These are phyloP conservation scores for Skeletonema menzelii DNA, from an alignment of 108 stramenopile species.

Conservation along the genomic window DNA sequence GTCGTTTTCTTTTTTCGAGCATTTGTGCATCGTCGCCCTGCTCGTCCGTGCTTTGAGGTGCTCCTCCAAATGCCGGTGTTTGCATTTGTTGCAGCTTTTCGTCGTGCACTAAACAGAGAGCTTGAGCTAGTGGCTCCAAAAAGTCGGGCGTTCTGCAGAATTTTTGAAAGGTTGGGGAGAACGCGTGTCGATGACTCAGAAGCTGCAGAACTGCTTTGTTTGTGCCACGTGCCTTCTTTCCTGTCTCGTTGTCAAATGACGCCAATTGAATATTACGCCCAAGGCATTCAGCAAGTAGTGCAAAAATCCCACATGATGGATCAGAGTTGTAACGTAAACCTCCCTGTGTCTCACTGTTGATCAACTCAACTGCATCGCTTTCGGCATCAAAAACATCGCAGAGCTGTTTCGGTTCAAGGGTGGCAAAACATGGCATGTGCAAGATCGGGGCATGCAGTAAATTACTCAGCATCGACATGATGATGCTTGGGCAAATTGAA, in stretches of 20 bases:
- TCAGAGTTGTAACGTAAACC: slow-evolving; percentile 46
- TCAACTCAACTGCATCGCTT: slow-evolving; percentile 51
- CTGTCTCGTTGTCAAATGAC: slow-evolving; percentile 63
- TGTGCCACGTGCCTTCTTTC: slow-evolving; percentile 69
- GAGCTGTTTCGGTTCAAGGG: slow-evolving; percentile 71
- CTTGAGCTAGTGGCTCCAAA: slow-evolving; percentile 82
- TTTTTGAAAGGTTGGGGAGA: slow-evolving; percentile 77
- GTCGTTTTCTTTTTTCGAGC: background rate
- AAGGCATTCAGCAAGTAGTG: slow-evolving; percentile 82
- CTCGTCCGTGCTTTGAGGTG: slow-evolving; percentile 4
- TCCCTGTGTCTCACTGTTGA: slow-evolving; percentile 28
- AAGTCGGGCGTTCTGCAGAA: slow-evolving; percentile 79
- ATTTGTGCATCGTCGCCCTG: slow-evolving; percentile 5
- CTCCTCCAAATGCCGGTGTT: slow-evolving; percentile 10
- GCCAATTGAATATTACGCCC: slow-evolving; percentile 88
- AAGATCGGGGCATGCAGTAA: slow-evolving; percentile 81
- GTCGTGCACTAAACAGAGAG: slow-evolving; percentile 75
- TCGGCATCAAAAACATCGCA: slow-evolving; percentile 84
- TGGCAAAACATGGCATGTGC: slow-evolving; percentile 73
- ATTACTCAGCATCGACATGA: slow-evolving; percentile 79
- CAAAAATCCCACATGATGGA: slow-evolving; percentile 82
- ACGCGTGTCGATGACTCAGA: slow-evolving; percentile 71
- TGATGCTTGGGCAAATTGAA: slow-evolving; percentile 80
- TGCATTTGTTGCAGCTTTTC: slow-evolving; percentile 57
- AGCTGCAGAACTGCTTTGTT: slow-evolving; percentile 83